Evolutionary conservation across 305 asterid genomes (phyloP).

Genomic region (Rubia tinctorum): DNA sequence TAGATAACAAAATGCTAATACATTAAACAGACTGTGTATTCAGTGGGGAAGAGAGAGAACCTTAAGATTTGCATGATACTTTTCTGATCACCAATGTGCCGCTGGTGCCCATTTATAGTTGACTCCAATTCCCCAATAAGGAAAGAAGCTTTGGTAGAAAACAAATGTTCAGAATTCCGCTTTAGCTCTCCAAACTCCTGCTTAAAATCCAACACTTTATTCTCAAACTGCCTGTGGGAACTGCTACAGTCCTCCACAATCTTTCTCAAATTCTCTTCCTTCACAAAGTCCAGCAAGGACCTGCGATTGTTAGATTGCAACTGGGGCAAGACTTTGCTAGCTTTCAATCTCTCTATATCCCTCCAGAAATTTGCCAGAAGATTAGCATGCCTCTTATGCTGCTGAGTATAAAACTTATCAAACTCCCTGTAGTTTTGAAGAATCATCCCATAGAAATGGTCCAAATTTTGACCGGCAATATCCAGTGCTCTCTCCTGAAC

Average conservation of each 20-base stretch:
- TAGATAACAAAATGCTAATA: not conserved
- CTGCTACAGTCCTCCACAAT: conserved; percentile 73
- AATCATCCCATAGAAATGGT: conserved; percentile 76
- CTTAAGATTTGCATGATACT: conserved; percentile 96
- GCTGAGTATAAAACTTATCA: conserved; percentile 70
- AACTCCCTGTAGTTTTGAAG: conserved; percentile 72
- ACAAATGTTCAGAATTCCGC: conserved; percentile 65
- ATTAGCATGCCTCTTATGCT: conserved; percentile 63
- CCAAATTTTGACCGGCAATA: conserved; percentile 82
- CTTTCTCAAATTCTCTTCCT: conserved; percentile 81
- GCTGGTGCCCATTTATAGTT: conserved; percentile 66
- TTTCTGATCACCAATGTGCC: conserved; percentile 69
- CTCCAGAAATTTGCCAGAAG: conserved; percentile 67
- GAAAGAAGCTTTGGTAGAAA: conserved; percentile 68
- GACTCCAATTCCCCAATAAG: conserved; percentile 65
- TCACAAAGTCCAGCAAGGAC: conserved; percentile 84
- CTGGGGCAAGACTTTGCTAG: conserved; percentile 65
- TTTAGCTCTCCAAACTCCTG: conserved; percentile 86
- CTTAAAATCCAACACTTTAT: conserved; percentile 81
- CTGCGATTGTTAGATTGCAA: conserved; percentile 60
- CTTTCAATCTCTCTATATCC: conserved; percentile 75
- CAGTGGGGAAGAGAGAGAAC: conserved; percentile 31
- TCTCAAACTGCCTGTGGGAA: conserved; percentile 90
- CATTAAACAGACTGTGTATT: not conserved
- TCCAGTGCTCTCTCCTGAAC: conserved; percentile 94